Evolutionary conservation across 2,329 filamentous ascomycete genomes (phyloP), one percentile per base, ranked within the genome.

Genomic region (Teratosphaeria pseudoeucalypti): DNA sequence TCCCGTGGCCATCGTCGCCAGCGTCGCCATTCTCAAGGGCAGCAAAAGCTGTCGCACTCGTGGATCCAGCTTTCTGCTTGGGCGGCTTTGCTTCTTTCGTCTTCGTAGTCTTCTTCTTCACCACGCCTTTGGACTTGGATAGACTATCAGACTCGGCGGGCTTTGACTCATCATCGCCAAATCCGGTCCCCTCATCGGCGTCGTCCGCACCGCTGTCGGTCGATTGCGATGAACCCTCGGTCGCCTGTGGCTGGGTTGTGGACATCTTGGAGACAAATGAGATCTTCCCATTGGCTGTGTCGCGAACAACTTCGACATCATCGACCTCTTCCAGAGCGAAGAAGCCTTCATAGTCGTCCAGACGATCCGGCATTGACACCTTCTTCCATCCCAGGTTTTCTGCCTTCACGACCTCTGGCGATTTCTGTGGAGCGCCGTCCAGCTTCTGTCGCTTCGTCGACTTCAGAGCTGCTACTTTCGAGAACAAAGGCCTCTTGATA

Each of bases 281-380:
- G 5, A 79, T 63, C 16, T 68, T 71, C 7, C 84, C 85, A 34
- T 86, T 80, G 2, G 68, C 66, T 0, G 66, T 67, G 27, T 79
- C 76, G 62, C 81, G 83, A 52, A 95, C 78, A n/a, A 99, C 81
- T 34, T 96, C 89, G 1, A 99, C 89, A 57, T 89, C 90, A 16
- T 95, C 89, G 54, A 97, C 87, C 68, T 97, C 92, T 69, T 99
- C 91, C 1, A 99, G 77, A 4, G 62, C 62, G 67, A 87, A 95
- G 73, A 99, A 96, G 0, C 94, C 94, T 64, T 95, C 91, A n/a
- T 89, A 89, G 75, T 96, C 90, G 54, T 92, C 85, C 66, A 92
- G 79, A 70, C 88, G 85, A 69, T 92, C 88, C 6, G 90, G 89
- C 66, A 87, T 77, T 39, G 77, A 71, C 3, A 94, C 84, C 23